Evolutionary conservation across 805 yeast species (phyloP), one percentile per base, ranked within the genome.

Genomic region (Saccharomycopsis capsularis): DNA sequence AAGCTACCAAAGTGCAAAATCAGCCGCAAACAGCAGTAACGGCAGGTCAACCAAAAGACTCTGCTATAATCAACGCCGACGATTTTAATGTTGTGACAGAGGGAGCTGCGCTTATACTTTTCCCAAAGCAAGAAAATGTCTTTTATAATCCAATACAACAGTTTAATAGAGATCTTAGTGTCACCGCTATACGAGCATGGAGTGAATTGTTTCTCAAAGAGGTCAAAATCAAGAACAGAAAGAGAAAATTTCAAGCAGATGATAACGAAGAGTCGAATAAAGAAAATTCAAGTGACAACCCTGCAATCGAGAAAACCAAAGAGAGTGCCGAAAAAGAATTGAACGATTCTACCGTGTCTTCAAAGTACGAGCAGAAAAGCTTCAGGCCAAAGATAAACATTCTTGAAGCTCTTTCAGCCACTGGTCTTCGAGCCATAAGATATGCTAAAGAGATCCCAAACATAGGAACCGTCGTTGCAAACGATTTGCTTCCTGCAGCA

Each of bases 91-190:
- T 66, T n/a, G 69, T 72, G 16, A 65, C 64, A 18, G 99, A 93
- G 64, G 99, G 99, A 1, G 69, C 74, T 48, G 97, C 98, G 13
- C 76, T 81, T 22, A 81, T 93, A 40, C 69, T 90, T 29, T 85
- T 84, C 54, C 91, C 95, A 3, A 82, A 85, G 58, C 81, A 81
- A 43, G 89, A 85, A 56, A 74, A 73, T 52, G 99, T 93, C 9
- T 93, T 93, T 62, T 93, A 93, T 67, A 93, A 93, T 63, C 97
- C 95, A 7, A 85, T 93, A 48, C 99, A 93, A 67, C 98, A 91
- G 66, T 93, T 89, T 67, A 93, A 93, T 65, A 76, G 99, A 59
- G 99, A 93, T 62, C 68, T 93, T 43, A 84, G 95, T 56, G 84
- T 87, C 4, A 69, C 83, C 57, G 89, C 87, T 6, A 90, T 93